phyloP scores from a whole-genome alignment of 768 basidiomycete species.

The Inosperma sp. region DNA sequence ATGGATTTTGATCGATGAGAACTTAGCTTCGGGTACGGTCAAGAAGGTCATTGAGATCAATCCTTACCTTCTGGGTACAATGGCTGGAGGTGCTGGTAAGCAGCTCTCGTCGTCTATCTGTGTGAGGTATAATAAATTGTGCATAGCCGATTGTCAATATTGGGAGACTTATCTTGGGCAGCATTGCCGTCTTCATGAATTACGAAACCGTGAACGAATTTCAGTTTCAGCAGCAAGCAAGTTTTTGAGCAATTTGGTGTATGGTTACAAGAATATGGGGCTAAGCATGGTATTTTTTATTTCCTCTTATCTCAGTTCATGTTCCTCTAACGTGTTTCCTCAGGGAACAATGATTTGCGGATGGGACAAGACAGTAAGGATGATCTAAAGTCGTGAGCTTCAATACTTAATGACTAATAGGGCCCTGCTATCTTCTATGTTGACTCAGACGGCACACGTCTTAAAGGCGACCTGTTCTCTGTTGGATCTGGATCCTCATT shows the following conservation, averaged over 20 bases:
- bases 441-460: constrained; percentile 91
- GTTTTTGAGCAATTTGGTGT: constrained; percentile 94
- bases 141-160: constrained; percentile 83
- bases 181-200: constrained; percentile 94
- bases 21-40: constrained; percentile 87
- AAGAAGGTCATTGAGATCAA: constrained; percentile 99
- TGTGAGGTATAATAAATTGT: constrained; percentile 5
- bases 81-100: constrained; percentile 97
- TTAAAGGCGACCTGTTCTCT: constrained; percentile 97
- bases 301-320: background rate
- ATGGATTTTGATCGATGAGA: constrained; percentile 7
- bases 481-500: constrained; percentile 98
- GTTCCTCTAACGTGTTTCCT: constrained; percentile 1
- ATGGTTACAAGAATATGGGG: constrained; percentile 98
- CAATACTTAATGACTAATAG: constrained; percentile 30
- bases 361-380: constrained; percentile 93
- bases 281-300: constrained; percentile 81
- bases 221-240: constrained; percentile 99
- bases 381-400: background rate
- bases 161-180: constrained; percentile 99
- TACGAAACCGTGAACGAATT: constrained; percentile 94
- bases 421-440: constrained; percentile 96
- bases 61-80: constrained; percentile 96
- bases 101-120: constrained; percentile 11
- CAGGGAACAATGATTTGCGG: constrained; percentile 99